phyloP scores from a whole-genome alignment of 768 basidiomycete genomes.

The Boletus pseudo-olivaceus region DNA sequence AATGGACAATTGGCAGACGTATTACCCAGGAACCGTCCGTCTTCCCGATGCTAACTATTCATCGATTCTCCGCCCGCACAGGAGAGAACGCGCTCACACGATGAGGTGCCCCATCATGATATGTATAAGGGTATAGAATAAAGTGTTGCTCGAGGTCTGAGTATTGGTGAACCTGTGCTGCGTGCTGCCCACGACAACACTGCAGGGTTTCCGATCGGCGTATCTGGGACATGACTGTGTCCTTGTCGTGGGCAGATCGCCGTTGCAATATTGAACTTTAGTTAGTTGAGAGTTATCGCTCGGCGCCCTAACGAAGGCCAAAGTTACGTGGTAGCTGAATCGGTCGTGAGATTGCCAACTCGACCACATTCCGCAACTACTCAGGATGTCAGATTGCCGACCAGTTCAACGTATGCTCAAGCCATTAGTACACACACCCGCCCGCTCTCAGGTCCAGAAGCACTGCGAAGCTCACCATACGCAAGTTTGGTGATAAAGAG shows the following conservation, averaged over 20 bases:
- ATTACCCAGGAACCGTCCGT: constrained; percentile 11
- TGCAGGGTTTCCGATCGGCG: constrained; percentile 9
- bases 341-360: constrained; percentile 7
- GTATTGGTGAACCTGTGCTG: background rate
- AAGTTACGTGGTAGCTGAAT: background rate
- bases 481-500: constrained; percentile 24
- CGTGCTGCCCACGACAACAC: background rate
- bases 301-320: background rate
- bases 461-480: constrained; percentile 11
- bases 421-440: background rate
- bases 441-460: constrained; percentile 18
- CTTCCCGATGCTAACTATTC: constrained; percentile 10
- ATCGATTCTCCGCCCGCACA: constrained; percentile 21
- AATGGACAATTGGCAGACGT: constrained; percentile 11
- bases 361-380: background rate
- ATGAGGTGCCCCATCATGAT: background rate
- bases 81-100: constrained; percentile 3
- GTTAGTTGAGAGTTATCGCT: background rate
- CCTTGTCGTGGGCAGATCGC: constrained; percentile 16
- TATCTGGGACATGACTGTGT: constrained; percentile 7
- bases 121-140: background rate
- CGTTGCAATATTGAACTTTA: constrained; percentile 3
- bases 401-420: background rate
- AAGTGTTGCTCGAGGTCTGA: background rate
- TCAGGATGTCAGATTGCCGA: background rate